Evolutionary conservation across 345 rosid species (phyloP).

Genomic region (Citropsis articulata): DNA sequence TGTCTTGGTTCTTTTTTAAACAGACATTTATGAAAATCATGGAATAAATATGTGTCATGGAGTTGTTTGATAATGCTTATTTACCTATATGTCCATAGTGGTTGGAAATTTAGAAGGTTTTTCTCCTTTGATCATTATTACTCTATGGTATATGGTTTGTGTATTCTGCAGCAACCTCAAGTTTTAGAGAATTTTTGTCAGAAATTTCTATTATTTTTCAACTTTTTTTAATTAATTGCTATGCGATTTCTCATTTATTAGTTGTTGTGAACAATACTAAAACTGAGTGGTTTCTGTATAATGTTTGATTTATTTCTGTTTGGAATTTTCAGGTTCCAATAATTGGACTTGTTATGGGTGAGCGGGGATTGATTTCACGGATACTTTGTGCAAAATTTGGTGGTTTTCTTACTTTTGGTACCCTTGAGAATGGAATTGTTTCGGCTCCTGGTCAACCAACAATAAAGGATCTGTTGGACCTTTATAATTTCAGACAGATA

Average conservation of each 20-base stretch:
- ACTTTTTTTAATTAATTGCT: background rate
- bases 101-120: background rate
- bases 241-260: background rate
- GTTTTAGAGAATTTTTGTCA: background rate
- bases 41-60: background rate
- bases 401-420: constrained; percentile 88
- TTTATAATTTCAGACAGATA: constrained; percentile 75
- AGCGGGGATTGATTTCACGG: constrained; percentile 85
- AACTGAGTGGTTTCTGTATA: background rate
- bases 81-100: background rate
- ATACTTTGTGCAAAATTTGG: constrained; percentile 88
- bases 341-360: constrained; percentile 91
- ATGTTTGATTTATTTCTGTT: constrained; percentile 4
- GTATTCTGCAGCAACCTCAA: background rate
- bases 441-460: constrained; percentile 98
- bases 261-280: background rate
- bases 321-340: constrained; percentile 65
- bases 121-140: background rate
- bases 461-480: constrained; percentile 63
- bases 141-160: background rate
- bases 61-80: background rate
- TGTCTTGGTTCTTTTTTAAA: background rate
- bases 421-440: constrained; percentile 70
- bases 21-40: background rate
- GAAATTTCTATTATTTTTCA: background rate